Conservation (phyloP, 2,329 filamentous ascomycete genomes). For the Drechslerella coelobrocha region DNA sequence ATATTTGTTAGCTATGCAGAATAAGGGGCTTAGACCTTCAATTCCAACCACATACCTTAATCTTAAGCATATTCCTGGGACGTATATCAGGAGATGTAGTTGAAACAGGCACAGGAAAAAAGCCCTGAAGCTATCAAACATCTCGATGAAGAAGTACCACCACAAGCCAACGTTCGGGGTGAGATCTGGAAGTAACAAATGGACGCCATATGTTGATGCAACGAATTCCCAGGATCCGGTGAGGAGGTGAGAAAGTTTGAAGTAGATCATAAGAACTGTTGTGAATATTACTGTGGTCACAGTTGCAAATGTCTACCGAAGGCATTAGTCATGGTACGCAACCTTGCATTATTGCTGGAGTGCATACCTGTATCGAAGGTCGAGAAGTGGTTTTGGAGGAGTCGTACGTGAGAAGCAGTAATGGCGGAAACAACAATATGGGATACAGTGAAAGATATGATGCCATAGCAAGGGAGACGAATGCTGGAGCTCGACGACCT, state of each 20-base stretch:
- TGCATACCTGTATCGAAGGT: slow-evolving; percentile 39
- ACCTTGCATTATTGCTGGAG: slow-evolving; percentile 68
- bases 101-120: slow-evolving; percentile 99
- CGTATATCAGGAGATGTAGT: slow-evolving; percentile 90
- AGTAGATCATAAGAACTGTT: slow-evolving; percentile 27
- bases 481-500: slow-evolving; percentile 66
- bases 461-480: slow-evolving; percentile 84
- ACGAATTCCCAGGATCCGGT: slow-evolving; percentile 88
- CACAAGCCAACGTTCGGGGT: slow-evolving; percentile 94
- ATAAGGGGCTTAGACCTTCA: background rate
- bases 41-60: slow-evolving; percentile 63
- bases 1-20: background rate
- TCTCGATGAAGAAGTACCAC: slow-evolving; percentile 99
- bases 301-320: slow-evolving; percentile 19
- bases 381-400: slow-evolving; percentile 52
- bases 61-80: slow-evolving; percentile 81
- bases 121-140: slow-evolving; percentile 96
- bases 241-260: slow-evolving; percentile 67
- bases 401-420: slow-evolving; percentile 82
- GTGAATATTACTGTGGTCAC: slow-evolving; percentile 25
- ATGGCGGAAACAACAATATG: slow-evolving; percentile 80
- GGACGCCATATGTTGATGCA: slow-evolving; percentile 87
- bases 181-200: slow-evolving; percentile 86
- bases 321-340: slow-evolving; percentile 51
- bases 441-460: slow-evolving; percentile 94